Conservation (phyloP, 2,329 filamentous ascomycete species). For the Alternaria arborescens region DNA sequence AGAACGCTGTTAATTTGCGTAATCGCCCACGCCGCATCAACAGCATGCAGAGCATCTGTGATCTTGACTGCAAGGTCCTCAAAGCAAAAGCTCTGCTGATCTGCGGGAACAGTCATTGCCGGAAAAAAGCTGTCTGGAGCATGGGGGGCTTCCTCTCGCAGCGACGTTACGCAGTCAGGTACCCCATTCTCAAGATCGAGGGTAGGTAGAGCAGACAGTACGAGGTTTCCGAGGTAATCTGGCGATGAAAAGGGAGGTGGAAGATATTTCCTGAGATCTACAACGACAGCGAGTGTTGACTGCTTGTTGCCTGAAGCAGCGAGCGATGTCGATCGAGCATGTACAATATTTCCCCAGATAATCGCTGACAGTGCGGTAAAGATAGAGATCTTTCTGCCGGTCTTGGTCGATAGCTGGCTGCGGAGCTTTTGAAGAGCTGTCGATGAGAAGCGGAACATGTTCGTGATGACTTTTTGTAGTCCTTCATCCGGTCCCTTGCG, state of each 20-base stretch:
- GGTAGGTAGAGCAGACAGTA: not conserved
- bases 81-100: not conserved
- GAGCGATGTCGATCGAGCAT: constrained; percentile 1
- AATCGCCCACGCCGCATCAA: constrained; percentile 1
- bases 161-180: not conserved
- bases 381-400: not conserved
- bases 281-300: constrained; percentile 7
- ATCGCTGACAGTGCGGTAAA: constrained; percentile 5
- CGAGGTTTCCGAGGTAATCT: constrained; percentile 12
- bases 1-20: constrained; percentile 6
- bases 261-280: constrained; percentile 7
- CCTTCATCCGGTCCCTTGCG: not conserved
- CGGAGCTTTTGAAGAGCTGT: not conserved
- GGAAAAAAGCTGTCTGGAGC: not conserved
- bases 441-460: constrained; percentile 12
- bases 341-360: constrained; percentile 9
- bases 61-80: constrained; percentile 4
- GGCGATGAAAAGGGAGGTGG: constrained; percentile 2
- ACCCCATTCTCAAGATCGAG: not conserved
- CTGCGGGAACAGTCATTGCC: not conserved
- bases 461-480: constrained; percentile 17
- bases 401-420: not conserved
- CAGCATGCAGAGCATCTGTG: not conserved
- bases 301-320: constrained; percentile 1
- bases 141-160: not conserved